Evolutionary conservation across 352 stramenopile genomes (phyloP).

Genomic region (Globisporangium lucens): DNA sequence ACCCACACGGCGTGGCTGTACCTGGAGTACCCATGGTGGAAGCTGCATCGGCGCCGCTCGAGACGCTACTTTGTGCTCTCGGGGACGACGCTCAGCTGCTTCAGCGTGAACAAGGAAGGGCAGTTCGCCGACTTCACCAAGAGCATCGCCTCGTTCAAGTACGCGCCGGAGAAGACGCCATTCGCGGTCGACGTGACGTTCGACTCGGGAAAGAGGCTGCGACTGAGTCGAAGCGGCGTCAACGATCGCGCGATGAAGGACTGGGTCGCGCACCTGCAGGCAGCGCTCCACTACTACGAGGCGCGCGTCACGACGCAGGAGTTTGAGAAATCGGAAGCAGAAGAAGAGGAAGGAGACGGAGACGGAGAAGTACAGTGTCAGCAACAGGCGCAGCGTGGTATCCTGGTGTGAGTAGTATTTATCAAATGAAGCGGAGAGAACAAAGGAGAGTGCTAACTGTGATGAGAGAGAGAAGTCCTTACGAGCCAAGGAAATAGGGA

Average conservation of each 20-base stretch:
- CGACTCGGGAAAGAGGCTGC: slow-evolving; percentile 19
- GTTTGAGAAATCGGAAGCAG: not conserved
- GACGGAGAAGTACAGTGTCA: not conserved
- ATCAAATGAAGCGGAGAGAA: not conserved
- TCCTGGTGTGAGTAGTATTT: not conserved
- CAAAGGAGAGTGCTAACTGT: not conserved
- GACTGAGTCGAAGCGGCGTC: slow-evolving; percentile 10
- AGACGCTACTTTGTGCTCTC: slow-evolving; percentile 43
- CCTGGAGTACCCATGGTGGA: slow-evolving; percentile 40
- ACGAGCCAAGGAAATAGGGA: no score
- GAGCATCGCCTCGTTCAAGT: slow-evolving; percentile 22
- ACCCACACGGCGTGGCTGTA: slow-evolving; percentile 34
- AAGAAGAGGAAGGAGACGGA: not conserved
- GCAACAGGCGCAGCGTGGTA: not conserved
- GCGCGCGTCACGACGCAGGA: not conserved
- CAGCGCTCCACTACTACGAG: not conserved
- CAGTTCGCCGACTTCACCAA: slow-evolving; percentile 30
- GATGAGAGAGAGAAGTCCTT: not conserved
- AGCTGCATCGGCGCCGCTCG: slow-evolving; percentile 17
- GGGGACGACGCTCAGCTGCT: slow-evolving; percentile 39
- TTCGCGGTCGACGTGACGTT: slow-evolving; percentile 4
- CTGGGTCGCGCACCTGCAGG: slow-evolving; percentile 11
- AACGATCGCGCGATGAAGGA: not conserved
- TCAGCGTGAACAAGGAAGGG: slow-evolving; percentile 50
- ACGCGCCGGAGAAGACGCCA: slow-evolving; percentile 7